Percentiles rank a stretch among this genome's conserved stretches.
Evolutionary conservation across 176 grass and related monocot genomes (phyloP).

Genomic region (Carex pumila): DNA sequence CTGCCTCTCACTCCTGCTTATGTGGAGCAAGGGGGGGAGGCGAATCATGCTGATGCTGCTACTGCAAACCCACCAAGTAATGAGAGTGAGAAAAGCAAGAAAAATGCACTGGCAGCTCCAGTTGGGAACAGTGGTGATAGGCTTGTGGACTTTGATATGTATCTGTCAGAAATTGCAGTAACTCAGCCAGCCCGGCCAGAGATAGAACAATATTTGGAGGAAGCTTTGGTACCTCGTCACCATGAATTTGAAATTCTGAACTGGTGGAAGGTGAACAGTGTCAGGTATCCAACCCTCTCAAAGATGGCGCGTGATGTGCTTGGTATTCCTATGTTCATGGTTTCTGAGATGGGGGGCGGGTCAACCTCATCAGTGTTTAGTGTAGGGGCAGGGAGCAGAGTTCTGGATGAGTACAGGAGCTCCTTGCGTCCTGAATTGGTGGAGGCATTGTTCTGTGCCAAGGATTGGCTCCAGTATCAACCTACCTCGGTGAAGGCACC

Average conservation of each 20-base stretch:
- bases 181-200: slow-evolving; percentile 53
- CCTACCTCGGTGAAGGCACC: slow-evolving; percentile 21
- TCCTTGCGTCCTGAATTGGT: slow-evolving; percentile 58
- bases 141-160: slow-evolving; percentile 75
- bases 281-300: slow-evolving; percentile 63
- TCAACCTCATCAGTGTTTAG: slow-evolving; percentile 49
- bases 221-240: slow-evolving; percentile 55
- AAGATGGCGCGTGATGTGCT: slow-evolving; percentile 78
- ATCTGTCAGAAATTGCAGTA: slow-evolving; percentile 61
- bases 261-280: slow-evolving; percentile 82
- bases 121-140: slow-evolving; percentile 28
- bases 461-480: slow-evolving; percentile 65
- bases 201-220: slow-evolving; percentile 77
- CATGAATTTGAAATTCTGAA: slow-evolving; percentile 67
- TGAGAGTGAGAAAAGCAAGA: slow-evolving; percentile 14
- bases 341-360: slow-evolving; percentile 10
- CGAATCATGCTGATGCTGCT: slow-evolving; percentile 24
- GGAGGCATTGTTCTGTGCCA: slow-evolving; percentile 64
- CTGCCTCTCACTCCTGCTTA: slow-evolving; percentile 38
- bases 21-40: slow-evolving; percentile 27
- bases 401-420: slow-evolving; percentile 79
- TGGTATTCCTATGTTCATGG: slow-evolving; percentile 74
- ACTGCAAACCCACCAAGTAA: not conserved
- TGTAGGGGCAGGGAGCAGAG: slow-evolving; percentile 46
- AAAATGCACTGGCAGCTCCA: slow-evolving; percentile 8